Base-by-base conservation (phyloP, 2,329 filamentous ascomycete species). In the Cryphonectria parasitica region DNA sequence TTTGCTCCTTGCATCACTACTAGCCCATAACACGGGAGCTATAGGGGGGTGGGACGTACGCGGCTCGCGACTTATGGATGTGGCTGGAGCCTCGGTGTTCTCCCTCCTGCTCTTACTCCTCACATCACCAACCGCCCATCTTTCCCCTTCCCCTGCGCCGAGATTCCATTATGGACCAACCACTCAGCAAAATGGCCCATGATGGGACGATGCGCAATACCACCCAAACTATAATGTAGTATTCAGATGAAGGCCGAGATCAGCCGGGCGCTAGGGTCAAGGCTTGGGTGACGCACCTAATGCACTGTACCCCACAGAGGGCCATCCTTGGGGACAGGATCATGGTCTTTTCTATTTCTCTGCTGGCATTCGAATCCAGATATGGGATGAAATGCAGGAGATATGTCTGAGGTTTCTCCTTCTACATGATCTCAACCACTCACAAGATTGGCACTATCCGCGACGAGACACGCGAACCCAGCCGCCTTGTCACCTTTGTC, bases 301-400 rank as follows among this genome's bases (percentile, higher is more conserved):
- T 60, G 58, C 69, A 39, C 54, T 36, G 49, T 70, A 61, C 25
- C 49, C 19, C 36, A 68, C 49, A 71, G 49, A 68, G 63, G 60
- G 69, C 60, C 65, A 65, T 34, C 52, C 69, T 66, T 41, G 56
- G 61, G 45, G 61, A 39, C 25, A 49, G 45, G n/a, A 31, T 54
- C 64, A 56, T 56, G 45, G 34, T 41, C 36, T 52, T 25, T 36
- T 25, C 15, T 34, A 34, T 6, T 45, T 49, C 45, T 49, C 19
- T 36, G 64, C 45, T 52, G 41, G 8, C 28, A n/a, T 17, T 15
- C 25, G 56, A 22, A 65, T 7, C 22, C 22, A n/a, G 22, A 49
- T 28, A 36, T 34, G 63, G 43, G 45, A 65, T 19, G 45, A 65
- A 36, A n/a, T 54, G 43, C 31, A 65, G 28, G 28, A 34, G 31